Base-by-base conservation (phyloP, 352 stramenopile genomes). In the Phytophthora capsici region DNA sequence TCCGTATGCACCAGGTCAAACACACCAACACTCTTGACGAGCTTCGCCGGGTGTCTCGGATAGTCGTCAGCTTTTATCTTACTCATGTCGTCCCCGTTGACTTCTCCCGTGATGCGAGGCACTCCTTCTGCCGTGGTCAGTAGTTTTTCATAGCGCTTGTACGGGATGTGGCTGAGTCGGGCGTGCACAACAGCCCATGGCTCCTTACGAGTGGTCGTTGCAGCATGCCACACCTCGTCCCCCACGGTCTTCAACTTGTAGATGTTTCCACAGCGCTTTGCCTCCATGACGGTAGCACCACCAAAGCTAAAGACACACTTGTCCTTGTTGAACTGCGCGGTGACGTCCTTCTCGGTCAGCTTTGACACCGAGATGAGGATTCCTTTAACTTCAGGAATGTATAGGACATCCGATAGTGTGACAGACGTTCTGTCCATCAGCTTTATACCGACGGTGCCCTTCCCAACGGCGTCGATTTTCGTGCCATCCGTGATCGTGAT, bases 321-420 rank as follows among this genome's bases (percentile, higher is more conserved):
- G 45, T 43, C 52, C 43, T 71, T 71, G 48, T 49, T 20, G 9
- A 67, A 71, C 37, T 66, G 22, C 2, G 56, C 17, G 12, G 52
- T 30, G 23, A 66, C 48, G 17, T 63, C 40, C 25, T 63, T 71
- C 47, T 66, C 49, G 19, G 34, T 19, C 1, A 62, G 48, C 48
- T 71, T 71, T 14, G 56, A 44, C 30, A 71, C 56, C 37, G 54
- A 44, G 13, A 44, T 44, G 37, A 44, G 37, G 1, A 0, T 44
- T 23, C 16, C 16, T 25, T 44, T n/a, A 44, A 44, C 16, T 44
- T 44, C 37, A 13, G 37, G 37, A n/a, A 44, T 44, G 1, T 16
- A 44, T 6, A 44, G 37, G 2, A 44, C n/a, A 44, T 20, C 37
- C 7, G 37, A 23, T 6, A 44, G 37, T 12, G 16, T 44, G 37